Evolutionary conservation across 768 basidiomycete genomes (phyloP), one percentile per base, ranked within the genome.

Genomic region (Naganishia vaughanmartiniae): DNA sequence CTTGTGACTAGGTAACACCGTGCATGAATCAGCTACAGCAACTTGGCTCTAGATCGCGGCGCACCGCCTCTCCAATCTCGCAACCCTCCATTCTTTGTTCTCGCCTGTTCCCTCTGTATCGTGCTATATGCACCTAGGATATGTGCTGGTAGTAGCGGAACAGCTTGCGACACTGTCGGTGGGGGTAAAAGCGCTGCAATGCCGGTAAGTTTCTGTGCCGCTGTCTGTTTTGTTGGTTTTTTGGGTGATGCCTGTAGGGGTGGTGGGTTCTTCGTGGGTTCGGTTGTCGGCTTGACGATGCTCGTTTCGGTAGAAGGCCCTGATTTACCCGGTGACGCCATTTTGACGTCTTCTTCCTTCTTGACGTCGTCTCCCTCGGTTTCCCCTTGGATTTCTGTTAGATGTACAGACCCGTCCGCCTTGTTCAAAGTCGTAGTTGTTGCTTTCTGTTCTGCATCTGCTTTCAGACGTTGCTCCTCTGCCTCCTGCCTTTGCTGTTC

Each of bases 41-140:
- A 63, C 60, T 63, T 63, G 19, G 60, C 60, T 63, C 60, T 63
- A 46, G 60, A 63, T 45, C 60, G 39, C 28, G 60, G 60, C 24
- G 60, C 70, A 28, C 66, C 71, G 5, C 65, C 66, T 31, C 48
- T n/a, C 42, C 42, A 72, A 31, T 72, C 67, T 12, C 71, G 54
- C 48, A 68, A 63, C 14, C 71, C 71, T 5, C 66, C 71, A n/a
- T 45, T 66, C 36, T 65, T 65, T 31, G 31, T 54, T 34, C 19
- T 46, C 30, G 57, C 63, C 21, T 58, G 54, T 15, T 60, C 66
- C 24, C 71, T 39, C 34, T 72, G 71, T 42, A 68, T 42, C 34
- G 30, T 60, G 17, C 31, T 31, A 55, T 67, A 72, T 17, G 66
- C 71, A 15, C 56, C 56, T n/a, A 72, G 51, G 10, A 72, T 56